Base-by-base conservation (phyloP, 2,329 filamentous ascomycete species). In the Emergomyces orientalis region DNA sequence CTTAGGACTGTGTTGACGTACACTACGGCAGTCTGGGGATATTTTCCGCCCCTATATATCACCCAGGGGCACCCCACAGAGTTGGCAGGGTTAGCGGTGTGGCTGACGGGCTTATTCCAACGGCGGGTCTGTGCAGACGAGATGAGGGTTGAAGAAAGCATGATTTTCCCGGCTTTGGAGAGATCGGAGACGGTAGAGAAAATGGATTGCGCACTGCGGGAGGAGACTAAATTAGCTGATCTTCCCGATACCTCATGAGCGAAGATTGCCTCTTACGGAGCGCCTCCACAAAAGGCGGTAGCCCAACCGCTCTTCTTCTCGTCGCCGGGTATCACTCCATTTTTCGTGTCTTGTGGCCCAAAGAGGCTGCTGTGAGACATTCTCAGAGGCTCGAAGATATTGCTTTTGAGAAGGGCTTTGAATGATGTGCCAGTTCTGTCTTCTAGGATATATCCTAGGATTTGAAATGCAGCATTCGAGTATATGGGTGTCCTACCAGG, bases 71-170 rank as follows among this genome's bases (percentile, higher is more conserved):
- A 13, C 39, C 39, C 39, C 11, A 41, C 39, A 2, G 11, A 41
- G 14, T 41, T 41, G 3, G 69, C 65, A 0, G 72, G 65, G 3
- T 69, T 70, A 1, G 72, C 72, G 1, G 74, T 78, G 66, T 76
- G 74, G 2, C 74, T 66, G 7, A 71, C 71, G 0, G 76, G 77
- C 60, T 78, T 76, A 41, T 78, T 66, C 77, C 76, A 79, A 52
- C 69, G 71, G 7, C 72, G 69, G 22, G 75, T 78, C 55, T 71
- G 68, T 25, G 71, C 67, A 3, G 63, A 45, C 19, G 67, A 32
- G 3, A 79, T 68, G 11, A 79, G 70, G 0, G 69, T 71, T 3
- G 75, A 75, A 51, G 72, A 71, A 3, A 78, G 67, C 32, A 78
- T 77, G 30, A 74, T 70, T 43, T 71, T 68, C 14, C 76, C 76